Conservation (phyloP, 805 yeast species). For the Saccharomycopsis selenospora region DNA sequence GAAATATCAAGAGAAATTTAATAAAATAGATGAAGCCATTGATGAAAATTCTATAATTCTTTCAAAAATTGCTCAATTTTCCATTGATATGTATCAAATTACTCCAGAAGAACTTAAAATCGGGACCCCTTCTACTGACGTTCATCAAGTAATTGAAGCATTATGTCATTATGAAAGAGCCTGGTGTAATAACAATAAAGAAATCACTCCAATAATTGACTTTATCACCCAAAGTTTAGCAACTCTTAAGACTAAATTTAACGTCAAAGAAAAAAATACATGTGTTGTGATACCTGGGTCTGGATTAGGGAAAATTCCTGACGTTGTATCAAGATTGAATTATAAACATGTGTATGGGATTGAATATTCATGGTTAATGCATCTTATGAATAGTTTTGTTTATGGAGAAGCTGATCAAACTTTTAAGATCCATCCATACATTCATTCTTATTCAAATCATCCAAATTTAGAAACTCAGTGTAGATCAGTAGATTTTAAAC, state of each 20-base stretch:
- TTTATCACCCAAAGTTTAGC: slow-evolving; percentile 44
- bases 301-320: slow-evolving; percentile 75
- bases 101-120: slow-evolving; percentile 37
- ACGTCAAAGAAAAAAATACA: slow-evolving; percentile 31
- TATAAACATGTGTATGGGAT: slow-evolving; percentile 56
- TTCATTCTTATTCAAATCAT: slow-evolving; percentile 68
- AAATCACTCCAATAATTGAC: slow-evolving; percentile 44
- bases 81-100: slow-evolving; percentile 33
- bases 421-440: slow-evolving; percentile 39
- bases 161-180: slow-evolving; percentile 75
- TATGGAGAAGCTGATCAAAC: slow-evolving; percentile 28
- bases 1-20: slow-evolving; percentile 49
- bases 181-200: slow-evolving; percentile 49
- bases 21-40: slow-evolving; percentile 41
- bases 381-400: slow-evolving; percentile 54
- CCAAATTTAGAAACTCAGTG: slow-evolving; percentile 40
- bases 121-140: slow-evolving; percentile 19
- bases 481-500: slow-evolving; percentile 33
- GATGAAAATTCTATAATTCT: slow-evolving; percentile 42
- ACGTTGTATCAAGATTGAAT: slow-evolving; percentile 41
- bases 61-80: slow-evolving; percentile 35
- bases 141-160: slow-evolving; percentile 54
- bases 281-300: slow-evolving; percentile 77
- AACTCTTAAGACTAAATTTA: slow-evolving; percentile 24
- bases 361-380: slow-evolving; percentile 75